These are phyloP conservation scores for Fomitopsis betulina DNA, from an alignment of 1,284 basidiomycete species.

Conservation along the genomic window DNA sequence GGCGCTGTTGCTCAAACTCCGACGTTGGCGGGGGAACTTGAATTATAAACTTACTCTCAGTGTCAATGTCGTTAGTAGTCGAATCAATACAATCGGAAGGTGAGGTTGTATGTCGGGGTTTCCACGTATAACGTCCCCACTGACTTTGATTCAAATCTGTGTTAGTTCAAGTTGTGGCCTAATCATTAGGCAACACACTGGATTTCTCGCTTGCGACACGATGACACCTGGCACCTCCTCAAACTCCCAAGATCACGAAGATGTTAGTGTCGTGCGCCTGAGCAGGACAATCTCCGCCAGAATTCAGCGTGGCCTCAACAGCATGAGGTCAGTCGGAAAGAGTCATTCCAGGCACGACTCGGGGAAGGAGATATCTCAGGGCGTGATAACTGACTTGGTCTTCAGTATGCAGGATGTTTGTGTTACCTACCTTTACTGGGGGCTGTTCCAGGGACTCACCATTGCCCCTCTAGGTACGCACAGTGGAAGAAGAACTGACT, in stretches of 20 bases:
- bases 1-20: too few species aligned
- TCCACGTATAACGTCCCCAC: too few species aligned
- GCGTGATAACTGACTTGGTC: not conserved
- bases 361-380: too few species aligned
- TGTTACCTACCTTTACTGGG: not conserved
- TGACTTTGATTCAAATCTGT: too few species aligned
- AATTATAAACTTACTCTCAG: too few species aligned
- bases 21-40: too few species aligned
- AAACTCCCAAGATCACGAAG: not conserved
- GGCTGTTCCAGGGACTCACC: not conserved
- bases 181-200: too few species aligned
- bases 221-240: not conserved
- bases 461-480: not conserved
- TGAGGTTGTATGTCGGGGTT: too few species aligned
- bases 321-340: not conserved
- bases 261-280: not conserved
- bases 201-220: too few species aligned
- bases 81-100: too few species aligned
- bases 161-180: too few species aligned
- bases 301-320: not conserved
- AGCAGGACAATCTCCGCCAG: not conserved
- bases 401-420: not conserved
- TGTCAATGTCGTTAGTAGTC: too few species aligned
- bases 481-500: not conserved
- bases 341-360: not conserved